These are phyloP conservation scores for Wallacemonas collosoma DNA, from an alignment of 208 protist species.

Conservation along the genomic window DNA sequence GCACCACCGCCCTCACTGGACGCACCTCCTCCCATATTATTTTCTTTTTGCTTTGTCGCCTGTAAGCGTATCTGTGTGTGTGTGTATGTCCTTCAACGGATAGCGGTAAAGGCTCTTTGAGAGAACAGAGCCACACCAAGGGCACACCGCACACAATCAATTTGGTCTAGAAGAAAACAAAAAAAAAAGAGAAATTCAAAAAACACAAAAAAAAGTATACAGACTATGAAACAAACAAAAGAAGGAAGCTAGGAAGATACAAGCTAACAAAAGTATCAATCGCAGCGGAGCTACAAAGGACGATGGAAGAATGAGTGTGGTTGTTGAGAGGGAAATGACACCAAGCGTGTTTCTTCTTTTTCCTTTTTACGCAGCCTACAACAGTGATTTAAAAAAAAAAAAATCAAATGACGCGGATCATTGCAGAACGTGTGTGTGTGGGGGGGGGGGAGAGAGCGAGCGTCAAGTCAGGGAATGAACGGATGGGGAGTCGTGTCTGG, in stretches of 20 bases:
- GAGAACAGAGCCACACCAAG: background rate
- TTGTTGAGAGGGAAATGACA: no score
- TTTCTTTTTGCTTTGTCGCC: background rate
- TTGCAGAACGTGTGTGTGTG: no score
- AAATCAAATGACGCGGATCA: no score
- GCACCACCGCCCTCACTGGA: conserved; percentile 19
- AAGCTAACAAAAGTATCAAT: conserved; percentile 2
- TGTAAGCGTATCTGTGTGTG: background rate
- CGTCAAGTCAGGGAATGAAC: no score
- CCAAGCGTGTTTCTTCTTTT: background rate
- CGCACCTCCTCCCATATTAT: conserved; percentile 31
- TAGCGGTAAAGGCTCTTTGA: background rate
- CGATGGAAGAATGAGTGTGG: background rate
- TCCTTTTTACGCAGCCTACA: background rate
- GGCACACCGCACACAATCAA: no score
- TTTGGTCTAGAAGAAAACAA: background rate
- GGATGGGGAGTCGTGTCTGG: no score
- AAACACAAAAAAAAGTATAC: conserved; percentile 10
- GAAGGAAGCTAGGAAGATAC: background rate
- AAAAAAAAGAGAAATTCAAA: conserved; percentile 21
- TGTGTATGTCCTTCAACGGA: background rate
- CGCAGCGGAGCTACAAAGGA: background rate
- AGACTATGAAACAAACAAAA: background rate
- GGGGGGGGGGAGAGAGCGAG: no score
- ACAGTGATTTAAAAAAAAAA: no score